Conservation (phyloP, 495 filamentous ascomycete species). For the Penicillium coprophilum region DNA sequence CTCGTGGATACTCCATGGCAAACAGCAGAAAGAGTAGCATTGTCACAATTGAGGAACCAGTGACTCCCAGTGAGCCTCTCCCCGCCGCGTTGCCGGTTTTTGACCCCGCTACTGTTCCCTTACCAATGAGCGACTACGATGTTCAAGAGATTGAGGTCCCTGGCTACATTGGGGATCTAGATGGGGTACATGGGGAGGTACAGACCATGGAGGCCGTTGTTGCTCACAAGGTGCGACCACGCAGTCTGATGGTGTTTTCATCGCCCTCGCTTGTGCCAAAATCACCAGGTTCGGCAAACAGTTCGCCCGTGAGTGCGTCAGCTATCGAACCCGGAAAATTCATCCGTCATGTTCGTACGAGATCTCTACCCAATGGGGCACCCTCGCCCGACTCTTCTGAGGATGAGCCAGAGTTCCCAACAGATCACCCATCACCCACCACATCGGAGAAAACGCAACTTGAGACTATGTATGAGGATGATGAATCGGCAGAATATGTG, state of each 20-base stretch:
- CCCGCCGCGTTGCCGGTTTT: slow-evolving; percentile 28
- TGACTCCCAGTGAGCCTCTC: slow-evolving; percentile 25
- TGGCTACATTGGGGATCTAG: slow-evolving; percentile 56
- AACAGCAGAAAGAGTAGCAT: slow-evolving; percentile 44
- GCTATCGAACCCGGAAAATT: slow-evolving; percentile 20
- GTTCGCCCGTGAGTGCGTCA: slow-evolving; percentile 34
- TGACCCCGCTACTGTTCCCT: slow-evolving; percentile 55
- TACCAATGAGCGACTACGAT: slow-evolving; percentile 69
- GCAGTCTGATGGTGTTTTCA: slow-evolving; percentile 59
- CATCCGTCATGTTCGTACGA: slow-evolving; percentile 51
- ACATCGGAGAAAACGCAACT: slow-evolving; percentile 35
- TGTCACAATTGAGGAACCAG: slow-evolving; percentile 36
- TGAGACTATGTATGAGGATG: slow-evolving; percentile 48
- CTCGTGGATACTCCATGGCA: slow-evolving; percentile 30
- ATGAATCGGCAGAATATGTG: slow-evolving; percentile 34
- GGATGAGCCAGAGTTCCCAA: slow-evolving; percentile 14
- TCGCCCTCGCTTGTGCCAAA: slow-evolving; percentile 35
- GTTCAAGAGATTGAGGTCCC: slow-evolving; percentile 73
- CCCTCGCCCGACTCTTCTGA: slow-evolving; percentile 18
- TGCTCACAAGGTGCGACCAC: slow-evolving; percentile 56
- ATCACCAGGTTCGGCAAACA: slow-evolving; percentile 34
- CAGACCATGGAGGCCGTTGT: slow-evolving; percentile 50
- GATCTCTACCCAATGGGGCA: slow-evolving; percentile 51
- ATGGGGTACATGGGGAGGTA: slow-evolving; percentile 61
- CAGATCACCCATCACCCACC: slow-evolving; percentile 29